A percentile compares a stretch with the other conserved stretches of the same genome.
phyloP scores from a whole-genome alignment of 148 eudicot species.

The Dianthus caryophyllus region DNA sequence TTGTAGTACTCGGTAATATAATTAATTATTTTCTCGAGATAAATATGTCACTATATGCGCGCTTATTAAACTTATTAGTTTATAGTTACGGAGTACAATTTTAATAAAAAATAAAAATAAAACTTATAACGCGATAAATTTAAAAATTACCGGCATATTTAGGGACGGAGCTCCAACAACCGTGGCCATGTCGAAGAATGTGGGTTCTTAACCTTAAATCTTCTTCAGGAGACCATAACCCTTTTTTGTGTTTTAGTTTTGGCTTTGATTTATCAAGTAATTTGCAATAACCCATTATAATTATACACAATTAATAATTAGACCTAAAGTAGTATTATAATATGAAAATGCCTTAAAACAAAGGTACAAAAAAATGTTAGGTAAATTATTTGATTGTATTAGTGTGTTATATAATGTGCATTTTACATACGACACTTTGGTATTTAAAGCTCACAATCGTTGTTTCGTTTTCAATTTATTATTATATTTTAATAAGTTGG shows the following conservation, averaged over 20 bases:
- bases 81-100: not conserved
- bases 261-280: conserved; percentile 35
- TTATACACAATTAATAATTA: not conserved
- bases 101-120: not conserved
- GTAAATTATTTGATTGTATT: conserved; percentile 6
- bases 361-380: not conserved
- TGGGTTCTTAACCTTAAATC: conserved; percentile 51
- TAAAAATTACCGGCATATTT: conserved; percentile 51
- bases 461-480: not conserved
- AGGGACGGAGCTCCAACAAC: conserved; percentile 79
- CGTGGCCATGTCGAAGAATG: conserved; percentile 62
- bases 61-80: too few species aligned
- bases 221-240: conserved; percentile 88
- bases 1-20: too few species aligned
- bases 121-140: not conserved
- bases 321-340: not conserved
- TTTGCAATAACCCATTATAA: conserved; percentile 48
- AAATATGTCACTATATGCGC: too few species aligned
- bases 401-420: conserved; percentile 19
- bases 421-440: conserved; percentile 11
- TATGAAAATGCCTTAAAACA: not conserved
- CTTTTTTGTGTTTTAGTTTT: conserved; percentile 65
- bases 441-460: conserved; percentile 23
- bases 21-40: too few species aligned
- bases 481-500: not conserved